phyloP scores from a whole-genome alignment of 2,329 filamentous ascomycete genomes.

The Rugonectria rugulosa region DNA sequence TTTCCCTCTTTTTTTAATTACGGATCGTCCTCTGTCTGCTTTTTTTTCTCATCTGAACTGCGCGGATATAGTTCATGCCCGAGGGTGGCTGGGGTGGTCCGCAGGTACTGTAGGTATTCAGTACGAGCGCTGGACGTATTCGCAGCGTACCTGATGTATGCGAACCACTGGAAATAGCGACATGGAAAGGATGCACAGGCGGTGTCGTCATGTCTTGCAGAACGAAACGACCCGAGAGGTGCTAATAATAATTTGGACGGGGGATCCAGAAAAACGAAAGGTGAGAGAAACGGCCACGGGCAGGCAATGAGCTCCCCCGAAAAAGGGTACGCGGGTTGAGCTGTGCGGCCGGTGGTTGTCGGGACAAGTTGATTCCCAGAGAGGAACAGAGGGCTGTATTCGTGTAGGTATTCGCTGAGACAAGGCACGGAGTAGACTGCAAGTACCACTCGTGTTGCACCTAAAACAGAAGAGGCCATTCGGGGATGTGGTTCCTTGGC shows the following conservation, averaged over 20 bases:
- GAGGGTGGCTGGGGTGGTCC: neutral
- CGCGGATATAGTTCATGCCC: conserved; percentile 13
- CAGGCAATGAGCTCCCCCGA: conserved; percentile 2
- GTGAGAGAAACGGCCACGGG: conserved; percentile 7
- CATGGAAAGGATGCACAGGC: neutral
- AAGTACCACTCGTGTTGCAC: neutral
- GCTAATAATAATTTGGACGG: too few species aligned
- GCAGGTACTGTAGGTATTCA: conserved; percentile 1
- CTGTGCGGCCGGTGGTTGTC: conserved; percentile 2
- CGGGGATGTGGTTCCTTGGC: conserved; percentile 13
- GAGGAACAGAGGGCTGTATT: neutral
- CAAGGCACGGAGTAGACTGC: neutral
- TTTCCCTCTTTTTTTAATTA: neutral
- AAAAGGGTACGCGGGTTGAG: neutral
- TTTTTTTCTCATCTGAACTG: conserved; percentile 9
- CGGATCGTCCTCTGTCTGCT: conserved; percentile 2
- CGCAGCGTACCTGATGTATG: neutral
- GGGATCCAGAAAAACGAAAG: neutral
- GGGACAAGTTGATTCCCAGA: conserved; percentile 12
- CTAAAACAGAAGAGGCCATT: neutral
- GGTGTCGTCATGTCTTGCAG: neutral
- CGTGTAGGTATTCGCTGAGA: neutral
- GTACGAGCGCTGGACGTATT: conserved; percentile 7
- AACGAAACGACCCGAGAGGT: neutral
- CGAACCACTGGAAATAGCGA: neutral